Evolutionary conservation across 139 green algal species (phyloP).

Genomic region (Micromonas commoda): DNA sequence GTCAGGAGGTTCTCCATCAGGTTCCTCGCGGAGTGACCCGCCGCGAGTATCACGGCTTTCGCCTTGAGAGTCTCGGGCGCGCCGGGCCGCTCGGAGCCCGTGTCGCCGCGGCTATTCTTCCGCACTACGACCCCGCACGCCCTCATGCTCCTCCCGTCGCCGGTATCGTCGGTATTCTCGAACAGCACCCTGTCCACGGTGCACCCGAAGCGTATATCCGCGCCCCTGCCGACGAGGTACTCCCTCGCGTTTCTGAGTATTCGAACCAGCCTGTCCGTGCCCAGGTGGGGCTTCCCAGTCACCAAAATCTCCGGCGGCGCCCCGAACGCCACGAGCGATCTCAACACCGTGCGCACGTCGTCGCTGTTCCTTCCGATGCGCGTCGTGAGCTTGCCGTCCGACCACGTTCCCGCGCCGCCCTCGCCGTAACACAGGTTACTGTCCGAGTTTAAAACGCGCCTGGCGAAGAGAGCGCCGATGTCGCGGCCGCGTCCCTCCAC

Average conservation of each 20-base stretch:
- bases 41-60: slow-evolving; percentile 55
- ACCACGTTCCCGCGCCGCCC: slow-evolving; percentile 59
- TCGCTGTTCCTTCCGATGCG: slow-evolving; percentile 55
- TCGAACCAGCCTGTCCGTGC: slow-evolving; percentile 69
- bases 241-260: slow-evolving; percentile 4
- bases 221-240: slow-evolving; percentile 30
- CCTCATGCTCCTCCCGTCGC: background rate
- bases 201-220: slow-evolving; percentile 59
- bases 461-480: slow-evolving; percentile 71
- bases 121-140: background rate
- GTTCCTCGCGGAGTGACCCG: slow-evolving; percentile 37
- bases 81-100: slow-evolving; percentile 37
- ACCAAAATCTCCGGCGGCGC: slow-evolving; percentile 62
- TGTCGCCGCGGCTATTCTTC: background rate
- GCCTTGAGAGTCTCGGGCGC: slow-evolving; percentile 40
- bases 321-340: slow-evolving; percentile 59
- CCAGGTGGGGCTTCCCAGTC: slow-evolving; percentile 72
- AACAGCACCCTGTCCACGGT: slow-evolving; percentile 52
- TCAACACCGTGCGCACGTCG: slow-evolving; percentile 58
- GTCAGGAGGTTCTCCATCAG: slow-evolving; percentile 53
- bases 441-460: slow-evolving; percentile 52
- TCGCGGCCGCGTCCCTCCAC: slow-evolving; percentile 67
- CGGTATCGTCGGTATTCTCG: background rate
- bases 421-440: slow-evolving; percentile 79
- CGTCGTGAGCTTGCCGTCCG: slow-evolving; percentile 80